Percentiles rank a stretch among this genome's conserved stretches.
Evolutionary conservation across 495 filamentous ascomycete species (phyloP).

Genomic region (Neurospora sp.): DNA sequence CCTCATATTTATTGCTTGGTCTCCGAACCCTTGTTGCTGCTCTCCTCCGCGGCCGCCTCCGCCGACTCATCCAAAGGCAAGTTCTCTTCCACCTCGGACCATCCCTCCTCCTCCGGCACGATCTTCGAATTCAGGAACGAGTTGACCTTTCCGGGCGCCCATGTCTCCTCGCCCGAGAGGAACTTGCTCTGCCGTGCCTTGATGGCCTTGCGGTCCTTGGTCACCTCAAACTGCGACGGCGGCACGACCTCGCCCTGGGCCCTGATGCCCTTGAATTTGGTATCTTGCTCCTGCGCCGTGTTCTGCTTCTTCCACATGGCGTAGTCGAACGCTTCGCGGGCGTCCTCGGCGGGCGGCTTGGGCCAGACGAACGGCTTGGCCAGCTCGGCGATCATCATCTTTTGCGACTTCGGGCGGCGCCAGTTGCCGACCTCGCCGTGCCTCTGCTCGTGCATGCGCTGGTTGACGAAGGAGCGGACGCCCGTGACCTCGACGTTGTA

Average conservation of each 20-base stretch:
- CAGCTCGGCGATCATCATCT: conserved; percentile 89
- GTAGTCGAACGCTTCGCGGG: conserved; percentile 32
- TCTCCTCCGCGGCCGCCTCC: conserved; percentile 11
- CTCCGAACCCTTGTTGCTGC: neutral
- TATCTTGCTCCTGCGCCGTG: conserved; percentile 33
- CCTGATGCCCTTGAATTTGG: conserved; percentile 19
- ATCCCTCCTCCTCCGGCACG: conserved; percentile 20
- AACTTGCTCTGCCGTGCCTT: conserved; percentile 26
- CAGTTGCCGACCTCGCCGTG: conserved; percentile 32
- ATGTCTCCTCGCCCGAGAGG: conserved; percentile 18
- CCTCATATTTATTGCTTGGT: neutral
- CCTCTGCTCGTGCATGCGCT: conserved; percentile 46
- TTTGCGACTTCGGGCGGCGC: conserved; percentile 56
- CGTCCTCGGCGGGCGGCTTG: conserved; percentile 40
- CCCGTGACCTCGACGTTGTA: conserved; percentile 59
- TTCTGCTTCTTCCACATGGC: conserved; percentile 15
- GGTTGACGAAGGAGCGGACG: conserved; percentile 72
- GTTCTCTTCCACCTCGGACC: conserved; percentile 21
- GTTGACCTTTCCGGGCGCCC: conserved; percentile 39
- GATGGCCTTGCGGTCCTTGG: conserved; percentile 11
- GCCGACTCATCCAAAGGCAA: conserved; percentile 1
- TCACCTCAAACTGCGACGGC: conserved; percentile 6
- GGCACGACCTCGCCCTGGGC: conserved; percentile 16
- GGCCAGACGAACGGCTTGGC: conserved; percentile 79
- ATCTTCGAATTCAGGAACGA: conserved; percentile 29